phyloP scores from a whole-genome alignment of 1,284 basidiomycete genomes.

The Fomitopsis betulina region DNA sequence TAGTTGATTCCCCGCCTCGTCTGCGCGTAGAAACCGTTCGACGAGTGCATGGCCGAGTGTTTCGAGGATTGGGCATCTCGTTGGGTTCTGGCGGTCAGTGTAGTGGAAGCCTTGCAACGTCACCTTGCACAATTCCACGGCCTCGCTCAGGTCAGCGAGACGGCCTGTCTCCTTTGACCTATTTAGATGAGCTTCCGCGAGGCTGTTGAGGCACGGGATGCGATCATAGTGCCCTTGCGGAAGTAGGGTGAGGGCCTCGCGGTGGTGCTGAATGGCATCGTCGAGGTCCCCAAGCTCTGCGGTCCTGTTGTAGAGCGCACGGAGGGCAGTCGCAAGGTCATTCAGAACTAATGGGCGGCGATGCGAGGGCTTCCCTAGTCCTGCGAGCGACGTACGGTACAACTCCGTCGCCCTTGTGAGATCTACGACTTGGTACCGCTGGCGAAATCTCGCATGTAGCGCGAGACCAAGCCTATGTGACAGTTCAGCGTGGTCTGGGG shows the following conservation, averaged over 20 bases:
- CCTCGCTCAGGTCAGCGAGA: background rate
- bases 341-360: background rate
- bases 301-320: background rate
- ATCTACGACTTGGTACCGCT: background rate
- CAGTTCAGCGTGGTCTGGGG: background rate
- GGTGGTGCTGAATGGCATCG: background rate
- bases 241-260: background rate
- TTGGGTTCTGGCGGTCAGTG: background rate
- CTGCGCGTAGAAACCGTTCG: background rate
- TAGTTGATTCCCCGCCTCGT: background rate
- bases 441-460: background rate
- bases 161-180: background rate
- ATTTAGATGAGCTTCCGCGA: background rate
- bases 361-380: background rate
- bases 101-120: background rate
- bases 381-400: background rate
- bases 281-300: background rate
- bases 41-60: background rate
- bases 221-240: background rate
- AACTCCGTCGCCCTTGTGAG: background rate
- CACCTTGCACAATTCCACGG: background rate
- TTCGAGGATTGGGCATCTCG: background rate
- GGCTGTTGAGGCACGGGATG: background rate
- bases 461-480: background rate
- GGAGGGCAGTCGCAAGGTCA: background rate